These are phyloP conservation scores for Gloeostereum incarnatum DNA, from an alignment of 768 basidiomycete genomes.

Conservation along the genomic window DNA sequence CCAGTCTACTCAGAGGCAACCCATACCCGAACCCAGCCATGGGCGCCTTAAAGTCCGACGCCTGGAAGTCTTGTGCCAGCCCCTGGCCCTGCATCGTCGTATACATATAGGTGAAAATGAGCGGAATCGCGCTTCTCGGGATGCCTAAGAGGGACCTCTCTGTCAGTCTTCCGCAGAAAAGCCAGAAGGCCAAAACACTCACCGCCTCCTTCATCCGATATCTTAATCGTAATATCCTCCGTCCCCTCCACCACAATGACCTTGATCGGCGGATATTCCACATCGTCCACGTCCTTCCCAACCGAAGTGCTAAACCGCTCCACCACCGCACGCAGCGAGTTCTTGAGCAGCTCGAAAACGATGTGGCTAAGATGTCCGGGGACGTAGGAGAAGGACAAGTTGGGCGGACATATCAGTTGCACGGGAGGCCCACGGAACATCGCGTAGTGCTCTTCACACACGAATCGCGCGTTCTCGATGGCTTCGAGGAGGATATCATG, in stretches of 20 bases:
- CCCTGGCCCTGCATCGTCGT: slow-evolving; percentile 71
- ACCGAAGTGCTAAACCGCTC: too few relatives aligned
- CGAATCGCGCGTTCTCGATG: slow-evolving; percentile 92
- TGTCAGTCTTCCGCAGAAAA: too few relatives aligned
- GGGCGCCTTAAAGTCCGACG: slow-evolving; percentile 90
- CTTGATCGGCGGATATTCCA: slow-evolving; percentile 81
- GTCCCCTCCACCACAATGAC: slow-evolving; percentile 95
- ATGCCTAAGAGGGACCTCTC: slow-evolving; percentile 32
- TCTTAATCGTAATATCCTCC: slow-evolving; percentile 99
- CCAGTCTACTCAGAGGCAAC: slow-evolving; percentile 83
- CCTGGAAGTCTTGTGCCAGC: slow-evolving; percentile 71
- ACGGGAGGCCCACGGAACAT: slow-evolving; percentile 96
- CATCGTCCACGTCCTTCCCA: slow-evolving; percentile 68
- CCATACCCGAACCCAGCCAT: slow-evolving; percentile 99
- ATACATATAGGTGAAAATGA: slow-evolving; percentile 99
- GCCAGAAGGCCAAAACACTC: too few relatives aligned
- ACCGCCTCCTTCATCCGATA: slow-evolving; percentile 28
- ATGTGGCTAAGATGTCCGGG: slow-evolving; percentile 97
- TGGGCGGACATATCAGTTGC: slow-evolving; percentile 86
- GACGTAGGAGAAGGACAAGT: slow-evolving; percentile 88
- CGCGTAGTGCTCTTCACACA: slow-evolving; percentile 93
- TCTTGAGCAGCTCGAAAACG: slow-evolving; percentile 94
- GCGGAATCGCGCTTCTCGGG: slow-evolving; percentile 59
- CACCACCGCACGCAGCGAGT: slow-evolving; percentile 93
- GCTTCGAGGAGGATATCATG: slow-evolving; percentile 98